Evolutionary conservation across 2,329 filamentous ascomycete species (phyloP).

Genomic region (Ploettnerulaceae sp.): DNA sequence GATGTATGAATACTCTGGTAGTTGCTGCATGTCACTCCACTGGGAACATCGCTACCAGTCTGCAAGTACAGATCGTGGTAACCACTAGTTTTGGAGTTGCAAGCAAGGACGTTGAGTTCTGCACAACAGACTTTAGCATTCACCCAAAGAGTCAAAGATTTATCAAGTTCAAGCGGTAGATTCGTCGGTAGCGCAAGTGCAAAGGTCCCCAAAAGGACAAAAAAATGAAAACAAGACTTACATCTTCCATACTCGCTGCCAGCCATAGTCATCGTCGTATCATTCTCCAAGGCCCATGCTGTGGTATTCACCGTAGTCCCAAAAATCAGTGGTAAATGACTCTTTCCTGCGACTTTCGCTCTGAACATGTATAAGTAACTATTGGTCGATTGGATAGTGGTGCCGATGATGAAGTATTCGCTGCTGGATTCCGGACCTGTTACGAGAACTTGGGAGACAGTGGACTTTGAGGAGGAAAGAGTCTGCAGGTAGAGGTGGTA

Average conservation of each 20-base stretch:
- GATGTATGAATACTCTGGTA: slow-evolving; percentile 50
- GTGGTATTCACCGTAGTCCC: slow-evolving; percentile 39
- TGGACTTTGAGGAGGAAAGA: slow-evolving; percentile 31
- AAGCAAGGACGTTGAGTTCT: slow-evolving; percentile 50
- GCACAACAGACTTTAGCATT: no score
- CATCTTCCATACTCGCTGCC: slow-evolving; percentile 42
- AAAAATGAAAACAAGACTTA: slow-evolving; percentile 17
- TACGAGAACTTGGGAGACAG: slow-evolving; percentile 35
- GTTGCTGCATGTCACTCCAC: slow-evolving; percentile 47
- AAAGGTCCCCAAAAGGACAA: no score
- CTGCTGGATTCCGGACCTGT: slow-evolving; percentile 47
- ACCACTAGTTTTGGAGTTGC: slow-evolving; percentile 36
- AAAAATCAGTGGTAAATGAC: slow-evolving; percentile 49
- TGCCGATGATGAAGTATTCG: slow-evolving; percentile 46
- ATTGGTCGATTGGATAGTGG: slow-evolving; percentile 46
- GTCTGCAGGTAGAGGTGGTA: slow-evolving; percentile 50
- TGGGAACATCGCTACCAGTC: slow-evolving; percentile 46
- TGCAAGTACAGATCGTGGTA: slow-evolving; percentile 51
- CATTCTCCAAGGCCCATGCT: slow-evolving; percentile 46
- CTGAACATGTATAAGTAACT: slow-evolving; percentile 44
- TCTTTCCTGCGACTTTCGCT: slow-evolving; percentile 5
- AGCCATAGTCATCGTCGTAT: slow-evolving; percentile 44
- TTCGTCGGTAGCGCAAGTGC: no score
- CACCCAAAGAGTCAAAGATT: no score
- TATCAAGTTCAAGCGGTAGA: no score